Conservation (phyloP, 768 basidiomycete genomes). For the Kwoniella bestiolae region DNA sequence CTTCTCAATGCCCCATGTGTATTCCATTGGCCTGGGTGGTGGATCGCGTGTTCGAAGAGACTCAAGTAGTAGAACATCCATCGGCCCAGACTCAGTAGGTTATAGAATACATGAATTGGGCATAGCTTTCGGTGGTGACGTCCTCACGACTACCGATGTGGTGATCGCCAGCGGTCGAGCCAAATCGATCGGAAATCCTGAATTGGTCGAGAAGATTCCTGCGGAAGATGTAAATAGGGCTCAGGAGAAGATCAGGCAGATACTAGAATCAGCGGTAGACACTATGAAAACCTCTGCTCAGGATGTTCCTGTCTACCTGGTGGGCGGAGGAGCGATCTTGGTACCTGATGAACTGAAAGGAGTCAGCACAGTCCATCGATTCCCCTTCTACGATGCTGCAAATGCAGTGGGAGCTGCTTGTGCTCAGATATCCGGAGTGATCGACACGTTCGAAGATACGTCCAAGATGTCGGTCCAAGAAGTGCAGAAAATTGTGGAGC, state of each 20-base stretch:
- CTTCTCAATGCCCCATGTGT: slow-evolving; percentile 55
- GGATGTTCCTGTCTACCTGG: slow-evolving; percentile 65
- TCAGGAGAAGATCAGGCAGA: slow-evolving; percentile 59
- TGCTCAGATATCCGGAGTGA: slow-evolving; percentile 68
- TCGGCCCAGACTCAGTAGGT: slow-evolving; percentile 72
- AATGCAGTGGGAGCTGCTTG: slow-evolving; percentile 62
- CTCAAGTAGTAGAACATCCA: slow-evolving; percentile 59
- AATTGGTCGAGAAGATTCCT: slow-evolving; percentile 49
- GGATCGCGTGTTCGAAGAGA: slow-evolving; percentile 64
- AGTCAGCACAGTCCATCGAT: slow-evolving; percentile 63
- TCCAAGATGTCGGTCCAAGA: slow-evolving; percentile 48
- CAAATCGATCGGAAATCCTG: slow-evolving; percentile 48
- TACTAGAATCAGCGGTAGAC: slow-evolving; percentile 64
- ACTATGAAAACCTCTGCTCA: slow-evolving; percentile 69
- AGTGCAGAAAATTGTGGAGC: slow-evolving; percentile 57
- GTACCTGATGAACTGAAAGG: slow-evolving; percentile 64
- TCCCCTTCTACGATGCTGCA: slow-evolving; percentile 60
- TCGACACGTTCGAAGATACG: slow-evolving; percentile 59
- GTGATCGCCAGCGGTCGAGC: slow-evolving; percentile 59
- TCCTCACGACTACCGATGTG: slow-evolving; percentile 69
- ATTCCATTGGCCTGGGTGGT: slow-evolving; percentile 68
- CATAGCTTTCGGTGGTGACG: slow-evolving; percentile 65
- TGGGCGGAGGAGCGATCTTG: slow-evolving; percentile 70
- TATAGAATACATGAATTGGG: slow-evolving; percentile 60
- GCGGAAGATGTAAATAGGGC: slow-evolving; percentile 55